Evolutionary conservation across 2,329 filamentous ascomycete genomes (phyloP), one percentile per base, ranked within the genome.

Genomic region (Curvularia sp.): DNA sequence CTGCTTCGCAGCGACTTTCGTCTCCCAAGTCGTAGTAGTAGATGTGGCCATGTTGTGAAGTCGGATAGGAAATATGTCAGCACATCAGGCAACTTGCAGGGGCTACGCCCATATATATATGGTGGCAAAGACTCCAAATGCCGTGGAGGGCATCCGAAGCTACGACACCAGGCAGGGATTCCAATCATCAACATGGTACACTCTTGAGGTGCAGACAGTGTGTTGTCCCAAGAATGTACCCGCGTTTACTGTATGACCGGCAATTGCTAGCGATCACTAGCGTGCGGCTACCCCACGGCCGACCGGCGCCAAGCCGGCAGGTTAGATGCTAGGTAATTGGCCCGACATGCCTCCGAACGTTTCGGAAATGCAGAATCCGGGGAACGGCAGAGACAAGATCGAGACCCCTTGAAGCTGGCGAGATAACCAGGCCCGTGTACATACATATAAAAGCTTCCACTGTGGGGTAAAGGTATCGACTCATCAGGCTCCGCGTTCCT

Each of bases 261-360:
- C 47, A 56, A 9, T 21, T 18, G 15, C 15, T 18, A 36, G 15
- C 15, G 34, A 27, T 43, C 9, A 25, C 43, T 45, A 36, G 46
- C 47, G 23, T 23, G 28, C n/a, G 27, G 30, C 28, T 55, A 50
- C 28, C 36, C 52, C 52, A 49, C 21, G 30, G 36, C 39, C 12
- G 39, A 8, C 19, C 27, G 46, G 39, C 45, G 53, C 53, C 53
- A 56, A 56, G 53, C 53, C 53, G 53, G 53, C 23, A 21, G 23
- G 32, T 46, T 55, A 13, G 39, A 23, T 28, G 23, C 30, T 19
- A 28, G 25, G 27, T 36, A 32, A 56, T 52, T 56, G 47, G 53
- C 9, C 25, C 23, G 23, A 52, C 21, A 30, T n/a, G 41, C 15
- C 30, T 25, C 53, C 27, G 47, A n/a, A 27, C 47, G 30, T 19